Evolutionary conservation across 768 basidiomycete species (phyloP).

Genomic region (Boletus pseudo-olivaceus): DNA sequence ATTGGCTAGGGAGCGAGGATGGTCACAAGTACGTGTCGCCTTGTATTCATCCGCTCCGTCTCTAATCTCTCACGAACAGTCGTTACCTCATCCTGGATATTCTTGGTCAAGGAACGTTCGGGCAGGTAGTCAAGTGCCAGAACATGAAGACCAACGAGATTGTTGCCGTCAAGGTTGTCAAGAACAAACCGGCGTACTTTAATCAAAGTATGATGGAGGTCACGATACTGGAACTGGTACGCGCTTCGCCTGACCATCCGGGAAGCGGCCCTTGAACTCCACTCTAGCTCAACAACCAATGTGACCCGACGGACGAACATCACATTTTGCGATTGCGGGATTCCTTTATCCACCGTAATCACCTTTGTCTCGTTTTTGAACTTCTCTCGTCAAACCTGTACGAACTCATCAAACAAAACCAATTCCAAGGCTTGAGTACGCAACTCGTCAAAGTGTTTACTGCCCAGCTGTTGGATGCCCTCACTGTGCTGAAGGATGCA

Average conservation of each 20-base stretch:
- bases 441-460: slow-evolving; percentile 99
- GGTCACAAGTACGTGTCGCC: slow-evolving; percentile 77
- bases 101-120: slow-evolving; percentile 97
- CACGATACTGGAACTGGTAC: slow-evolving; percentile 90
- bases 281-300: slow-evolving; percentile 85
- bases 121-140: slow-evolving; percentile 99
- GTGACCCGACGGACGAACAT: slow-evolving; percentile 92
- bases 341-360: slow-evolving; percentile 94
- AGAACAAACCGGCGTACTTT: slow-evolving; percentile 99
- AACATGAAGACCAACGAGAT: slow-evolving; percentile 99
- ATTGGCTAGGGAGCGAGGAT: slow-evolving; percentile 92
- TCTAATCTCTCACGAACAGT: slow-evolving; percentile 38
- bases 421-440: slow-evolving; percentile 95
- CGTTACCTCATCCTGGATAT: slow-evolving; percentile 94
- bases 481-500: slow-evolving; percentile 92
- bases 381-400: slow-evolving; percentile 95
- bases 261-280: slow-evolving; percentile 1
- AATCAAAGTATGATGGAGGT: slow-evolving; percentile 99
- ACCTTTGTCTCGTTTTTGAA: slow-evolving; percentile 97
- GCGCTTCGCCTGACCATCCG: slow-evolving; percentile 32
- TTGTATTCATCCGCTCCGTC: background rate
- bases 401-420: slow-evolving; percentile 99
- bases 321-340: slow-evolving; percentile 94
- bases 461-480: slow-evolving; percentile 87
- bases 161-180: slow-evolving; percentile 98